Percentiles rank a stretch among this genome's conserved stretches.
These are phyloP conservation scores for Poronia punctata DNA, from an alignment of 495 filamentous ascomycete genomes.

Conservation along the genomic window DNA sequence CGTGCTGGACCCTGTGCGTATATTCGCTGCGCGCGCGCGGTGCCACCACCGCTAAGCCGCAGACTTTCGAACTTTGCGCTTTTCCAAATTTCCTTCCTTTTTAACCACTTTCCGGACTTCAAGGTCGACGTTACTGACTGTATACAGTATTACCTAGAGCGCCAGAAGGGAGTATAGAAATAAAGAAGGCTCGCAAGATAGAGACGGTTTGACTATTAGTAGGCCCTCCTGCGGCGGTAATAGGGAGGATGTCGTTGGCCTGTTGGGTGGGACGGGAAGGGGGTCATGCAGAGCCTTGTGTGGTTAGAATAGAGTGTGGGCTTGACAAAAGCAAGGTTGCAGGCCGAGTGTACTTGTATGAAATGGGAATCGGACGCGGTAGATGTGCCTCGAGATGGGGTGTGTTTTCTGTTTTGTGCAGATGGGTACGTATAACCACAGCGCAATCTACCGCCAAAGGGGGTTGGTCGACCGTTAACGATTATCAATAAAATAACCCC, in stretches of 20 bases:
- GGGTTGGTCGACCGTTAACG: conserved; percentile 36
- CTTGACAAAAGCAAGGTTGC: conserved; percentile 34
- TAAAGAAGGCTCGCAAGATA: too few species aligned
- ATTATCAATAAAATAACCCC: too few species aligned
- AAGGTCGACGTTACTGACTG: too few species aligned
- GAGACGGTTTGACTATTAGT: too few species aligned
- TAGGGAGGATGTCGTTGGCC: conserved; percentile 3
- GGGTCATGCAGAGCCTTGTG: conserved; percentile 26
- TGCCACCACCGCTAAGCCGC: conserved; percentile 18
- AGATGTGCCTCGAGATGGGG: conserved; percentile 35
- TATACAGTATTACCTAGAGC: too few species aligned
- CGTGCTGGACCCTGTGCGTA: conserved; percentile 3
- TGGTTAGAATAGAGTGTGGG: conserved; percentile 34
- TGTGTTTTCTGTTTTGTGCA: conserved; percentile 48
- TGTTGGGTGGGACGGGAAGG: conserved; percentile 11
- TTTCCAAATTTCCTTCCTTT: too few species aligned
- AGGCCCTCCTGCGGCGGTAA: conserved; percentile 1
- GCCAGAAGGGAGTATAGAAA: not conserved
- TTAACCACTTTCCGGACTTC: too few species aligned
- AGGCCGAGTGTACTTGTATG: conserved; percentile 45
- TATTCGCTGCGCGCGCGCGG: conserved; percentile 13
- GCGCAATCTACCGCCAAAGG: conserved; percentile 36
- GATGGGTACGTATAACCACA: too few species aligned
- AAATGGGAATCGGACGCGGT: conserved; percentile 33
- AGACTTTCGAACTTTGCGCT: not conserved